phyloP scores from a whole-genome alignment of 805 yeast species.

The Candida insectalens region DNA sequence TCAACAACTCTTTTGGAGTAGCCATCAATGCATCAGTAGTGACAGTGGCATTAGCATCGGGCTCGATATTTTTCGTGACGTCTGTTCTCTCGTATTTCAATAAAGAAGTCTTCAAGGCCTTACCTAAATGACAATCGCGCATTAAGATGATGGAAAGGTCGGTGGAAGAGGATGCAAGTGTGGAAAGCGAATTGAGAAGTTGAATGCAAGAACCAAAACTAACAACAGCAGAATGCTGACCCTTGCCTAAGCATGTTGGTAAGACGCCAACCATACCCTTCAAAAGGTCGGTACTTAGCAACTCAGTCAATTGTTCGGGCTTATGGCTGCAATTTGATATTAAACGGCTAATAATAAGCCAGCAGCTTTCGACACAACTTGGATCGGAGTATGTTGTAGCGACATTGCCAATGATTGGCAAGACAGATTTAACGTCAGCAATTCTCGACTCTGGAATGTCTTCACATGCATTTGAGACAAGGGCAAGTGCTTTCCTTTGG shows the following conservation, averaged over 20 bases:
- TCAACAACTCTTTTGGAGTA: slow-evolving; percentile 57
- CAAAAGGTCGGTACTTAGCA: slow-evolving; percentile 29
- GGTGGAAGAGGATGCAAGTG: slow-evolving; percentile 32
- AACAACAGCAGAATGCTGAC: slow-evolving; percentile 15
- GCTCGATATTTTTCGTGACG: slow-evolving; percentile 1
- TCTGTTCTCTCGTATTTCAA: slow-evolving; percentile 35
- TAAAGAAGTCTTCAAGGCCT: slow-evolving; percentile 38
- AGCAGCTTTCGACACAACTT: slow-evolving; percentile 50
- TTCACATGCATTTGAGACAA: slow-evolving; percentile 62
- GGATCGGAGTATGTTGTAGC: slow-evolving; percentile 47
- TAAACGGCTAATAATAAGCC: slow-evolving; percentile 54
- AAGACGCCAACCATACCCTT: slow-evolving; percentile 19
- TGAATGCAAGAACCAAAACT: slow-evolving; percentile 30
- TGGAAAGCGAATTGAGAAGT: slow-evolving; percentile 36
- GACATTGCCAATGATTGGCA: slow-evolving; percentile 51
- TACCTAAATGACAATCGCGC: slow-evolving; percentile 37
- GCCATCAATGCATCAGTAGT: slow-evolving; percentile 67
- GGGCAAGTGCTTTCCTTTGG: slow-evolving; percentile 69
- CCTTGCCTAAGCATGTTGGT: slow-evolving; percentile 20
- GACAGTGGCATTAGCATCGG: slow-evolving; percentile 10
- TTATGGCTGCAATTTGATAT: slow-evolving; percentile 37
- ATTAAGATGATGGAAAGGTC: slow-evolving; percentile 35
- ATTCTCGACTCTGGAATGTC: slow-evolving; percentile 35
- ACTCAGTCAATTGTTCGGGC: slow-evolving; percentile 34
- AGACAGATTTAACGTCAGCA: slow-evolving; percentile 40